Percentiles rank a stretch among this genome's conserved stretches.
phyloP scores from a whole-genome alignment of 192 early-diverging fungal species.

The Coemansia sp. region DNA sequence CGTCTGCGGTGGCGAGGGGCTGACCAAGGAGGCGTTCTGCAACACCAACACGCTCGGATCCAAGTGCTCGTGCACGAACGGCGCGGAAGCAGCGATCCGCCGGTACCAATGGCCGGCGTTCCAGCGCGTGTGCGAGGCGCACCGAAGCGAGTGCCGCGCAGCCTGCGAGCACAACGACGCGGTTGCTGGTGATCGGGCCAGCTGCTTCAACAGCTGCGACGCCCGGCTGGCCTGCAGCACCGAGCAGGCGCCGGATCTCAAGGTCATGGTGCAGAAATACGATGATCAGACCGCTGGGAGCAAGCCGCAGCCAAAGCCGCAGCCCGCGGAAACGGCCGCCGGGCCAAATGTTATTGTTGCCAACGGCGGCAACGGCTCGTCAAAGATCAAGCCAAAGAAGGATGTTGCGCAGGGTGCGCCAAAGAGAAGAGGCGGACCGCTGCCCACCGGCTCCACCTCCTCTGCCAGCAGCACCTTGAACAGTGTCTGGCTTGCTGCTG shows the following conservation, averaged over 20 bases:
- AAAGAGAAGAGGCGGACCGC: constrained; percentile 40
- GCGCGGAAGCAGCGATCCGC: constrained; percentile 50
- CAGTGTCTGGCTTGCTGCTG: constrained; percentile 13
- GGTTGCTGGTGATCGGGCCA: constrained; percentile 22
- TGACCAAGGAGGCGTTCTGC: constrained; percentile 52
- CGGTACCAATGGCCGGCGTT: constrained; percentile 56
- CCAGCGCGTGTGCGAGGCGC: constrained; percentile 55
- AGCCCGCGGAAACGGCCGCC: neutral
- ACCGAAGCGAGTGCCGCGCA: constrained; percentile 40
- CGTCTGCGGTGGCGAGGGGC: constrained; percentile 48
- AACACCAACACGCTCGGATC: constrained; percentile 50
- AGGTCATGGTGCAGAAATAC: constrained; percentile 53
- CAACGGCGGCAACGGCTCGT: neutral
- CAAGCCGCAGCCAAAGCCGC: constrained; percentile 24
- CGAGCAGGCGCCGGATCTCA: constrained; percentile 39
- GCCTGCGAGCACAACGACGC: constrained; percentile 34
- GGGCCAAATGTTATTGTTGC: constrained; percentile 8
- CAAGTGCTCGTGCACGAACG: constrained; percentile 50
- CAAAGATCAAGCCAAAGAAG: constrained; percentile 30
- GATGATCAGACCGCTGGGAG: constrained; percentile 44
- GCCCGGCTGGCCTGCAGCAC: constrained; percentile 38
- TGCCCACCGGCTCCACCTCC: constrained; percentile 23
- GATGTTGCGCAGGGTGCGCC: constrained; percentile 21
- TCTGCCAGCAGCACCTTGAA: constrained; percentile 5
- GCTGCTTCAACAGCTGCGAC: constrained; percentile 55